Percentiles rank a stretch among this genome's conserved stretches.
phyloP scores from a whole-genome alignment of 257 asterid genomes.

The Capsicum baccatum region DNA sequence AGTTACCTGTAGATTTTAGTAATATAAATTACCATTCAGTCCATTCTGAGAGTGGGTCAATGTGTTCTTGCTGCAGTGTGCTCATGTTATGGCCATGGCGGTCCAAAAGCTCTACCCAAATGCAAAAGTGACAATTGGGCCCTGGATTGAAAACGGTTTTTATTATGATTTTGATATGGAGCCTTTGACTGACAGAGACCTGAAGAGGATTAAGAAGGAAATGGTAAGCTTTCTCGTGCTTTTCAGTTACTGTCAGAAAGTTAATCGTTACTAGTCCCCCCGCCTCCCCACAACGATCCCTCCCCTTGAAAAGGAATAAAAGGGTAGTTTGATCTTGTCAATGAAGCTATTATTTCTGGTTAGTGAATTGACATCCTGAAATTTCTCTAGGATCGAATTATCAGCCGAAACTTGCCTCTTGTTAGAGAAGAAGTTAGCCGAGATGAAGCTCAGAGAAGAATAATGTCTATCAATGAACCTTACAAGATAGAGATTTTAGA shows the following conservation, averaged over 20 bases:
- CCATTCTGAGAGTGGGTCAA: neutral
- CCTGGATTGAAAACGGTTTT: constrained; percentile 96
- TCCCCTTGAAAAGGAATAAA: neutral
- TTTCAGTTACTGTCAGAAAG: neutral
- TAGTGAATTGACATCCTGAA: constrained; percentile 48
- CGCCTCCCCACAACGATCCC: neutral
- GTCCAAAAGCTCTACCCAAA: constrained; percentile 91
- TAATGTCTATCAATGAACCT: constrained; percentile 77
- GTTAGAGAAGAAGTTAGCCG: constrained; percentile 87
- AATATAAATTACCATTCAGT: neutral
- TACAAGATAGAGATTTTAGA: constrained; percentile 89
- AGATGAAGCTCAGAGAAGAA: constrained; percentile 82
- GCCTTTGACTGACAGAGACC: constrained; percentile 88
- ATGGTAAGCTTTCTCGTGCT: constrained; percentile 62
- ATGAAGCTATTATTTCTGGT: constrained; percentile 34
- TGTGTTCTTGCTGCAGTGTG: constrained; percentile 68
- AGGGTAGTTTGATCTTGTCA: neutral
- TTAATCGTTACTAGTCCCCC: neutral
- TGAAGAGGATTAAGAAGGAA: constrained; percentile 92
- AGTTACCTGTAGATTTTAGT: neutral
- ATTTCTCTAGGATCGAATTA: constrained; percentile 87
- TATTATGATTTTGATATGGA: constrained; percentile 95
- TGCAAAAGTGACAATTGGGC: constrained; percentile 96
- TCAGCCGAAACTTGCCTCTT: constrained; percentile 76
- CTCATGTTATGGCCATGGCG: constrained; percentile 99